phyloP scores from a whole-genome alignment of 2,329 filamentous ascomycete species.

The Monosporascus sp. region DNA sequence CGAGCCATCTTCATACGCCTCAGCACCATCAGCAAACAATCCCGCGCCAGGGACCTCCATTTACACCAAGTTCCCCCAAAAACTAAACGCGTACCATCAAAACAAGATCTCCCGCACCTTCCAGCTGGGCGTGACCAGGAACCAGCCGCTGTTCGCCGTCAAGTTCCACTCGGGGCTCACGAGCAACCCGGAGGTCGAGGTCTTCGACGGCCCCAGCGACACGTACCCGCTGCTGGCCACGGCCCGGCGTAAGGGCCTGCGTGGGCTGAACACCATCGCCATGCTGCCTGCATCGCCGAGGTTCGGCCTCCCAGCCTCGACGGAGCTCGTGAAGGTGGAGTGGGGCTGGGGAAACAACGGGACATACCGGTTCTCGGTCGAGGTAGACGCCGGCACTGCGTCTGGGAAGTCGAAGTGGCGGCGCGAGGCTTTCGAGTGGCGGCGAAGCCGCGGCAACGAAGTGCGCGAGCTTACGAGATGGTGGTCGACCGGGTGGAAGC shows the following conservation, averaged over 20 bases:
- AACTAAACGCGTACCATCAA: conserved; percentile 15
- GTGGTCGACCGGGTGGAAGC: conserved; percentile 16
- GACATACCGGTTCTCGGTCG: conserved; percentile 9
- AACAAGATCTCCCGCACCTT: conserved; percentile 9
- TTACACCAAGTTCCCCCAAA: conserved; percentile 8
- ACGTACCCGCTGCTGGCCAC: conserved; percentile 15
- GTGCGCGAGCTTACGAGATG: conserved; percentile 9
- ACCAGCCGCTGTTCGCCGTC: conserved; percentile 14
- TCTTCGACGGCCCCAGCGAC: conserved; percentile 12
- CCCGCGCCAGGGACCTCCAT: too few species aligned
- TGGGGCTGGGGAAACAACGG: neutral
- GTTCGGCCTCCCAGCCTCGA: neutral
- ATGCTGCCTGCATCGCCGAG: conserved; percentile 1
- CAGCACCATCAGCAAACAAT: conserved; percentile 1
- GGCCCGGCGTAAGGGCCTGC: conserved; percentile 5
- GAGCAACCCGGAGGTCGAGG: conserved; percentile 11
- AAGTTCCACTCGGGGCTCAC: conserved; percentile 10
- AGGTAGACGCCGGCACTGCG: conserved; percentile 8
- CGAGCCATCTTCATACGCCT: too few species aligned
- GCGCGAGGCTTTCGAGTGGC: conserved; percentile 22
- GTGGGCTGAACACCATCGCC: conserved; percentile 4
- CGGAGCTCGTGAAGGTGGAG: neutral
- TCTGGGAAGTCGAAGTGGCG: neutral
- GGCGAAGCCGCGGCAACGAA: conserved; percentile 14
- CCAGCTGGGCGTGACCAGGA: conserved; percentile 13